Conservation (phyloP, 2,329 filamentous ascomycete genomes). For the Epichloe sibirici region DNA sequence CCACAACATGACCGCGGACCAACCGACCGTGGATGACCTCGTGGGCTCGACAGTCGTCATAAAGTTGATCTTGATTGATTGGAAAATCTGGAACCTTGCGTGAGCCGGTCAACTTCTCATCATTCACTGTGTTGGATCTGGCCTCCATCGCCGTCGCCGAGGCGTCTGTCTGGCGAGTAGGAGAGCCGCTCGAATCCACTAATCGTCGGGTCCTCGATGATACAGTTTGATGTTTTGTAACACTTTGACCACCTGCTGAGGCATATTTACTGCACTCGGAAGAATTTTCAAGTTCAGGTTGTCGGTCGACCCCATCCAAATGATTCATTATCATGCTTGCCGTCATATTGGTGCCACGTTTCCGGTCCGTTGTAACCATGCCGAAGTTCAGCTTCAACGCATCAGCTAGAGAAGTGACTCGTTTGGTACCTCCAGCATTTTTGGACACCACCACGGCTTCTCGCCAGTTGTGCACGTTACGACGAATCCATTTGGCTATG, state of each 20-base stretch:
- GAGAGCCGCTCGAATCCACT: slow-evolving; percentile 32
- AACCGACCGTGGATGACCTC: slow-evolving; percentile 88
- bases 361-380: slow-evolving; percentile 79
- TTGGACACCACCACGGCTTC: slow-evolving; percentile 96
- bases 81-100: slow-evolving; percentile 15
- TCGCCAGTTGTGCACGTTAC: slow-evolving; percentile 76
- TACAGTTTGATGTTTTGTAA: slow-evolving; percentile 11
- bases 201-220: slow-evolving; percentile 10
- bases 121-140: slow-evolving; percentile 6
- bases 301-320: slow-evolving; percentile 46
- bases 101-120: slow-evolving; percentile 12
- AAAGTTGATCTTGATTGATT: slow-evolving; percentile 34
- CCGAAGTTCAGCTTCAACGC: slow-evolving; percentile 95
- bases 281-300: slow-evolving; percentile 27
- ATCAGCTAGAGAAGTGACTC: slow-evolving; percentile 91
- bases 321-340: slow-evolving; percentile 67
- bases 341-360: slow-evolving; percentile 57
- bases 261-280: slow-evolving; percentile 11
- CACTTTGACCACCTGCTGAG: slow-evolving; percentile 11
- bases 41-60: slow-evolving; percentile 68
- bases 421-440: slow-evolving; percentile 93
- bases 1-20: slow-evolving; percentile 88
- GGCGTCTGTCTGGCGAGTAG: slow-evolving; percentile 18
- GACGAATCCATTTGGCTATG: slow-evolving; percentile 88
- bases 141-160: slow-evolving; percentile 6